Conservation (phyloP, 2,329 filamentous ascomycete genomes). For the Dendrostoma leiphaemia region DNA sequence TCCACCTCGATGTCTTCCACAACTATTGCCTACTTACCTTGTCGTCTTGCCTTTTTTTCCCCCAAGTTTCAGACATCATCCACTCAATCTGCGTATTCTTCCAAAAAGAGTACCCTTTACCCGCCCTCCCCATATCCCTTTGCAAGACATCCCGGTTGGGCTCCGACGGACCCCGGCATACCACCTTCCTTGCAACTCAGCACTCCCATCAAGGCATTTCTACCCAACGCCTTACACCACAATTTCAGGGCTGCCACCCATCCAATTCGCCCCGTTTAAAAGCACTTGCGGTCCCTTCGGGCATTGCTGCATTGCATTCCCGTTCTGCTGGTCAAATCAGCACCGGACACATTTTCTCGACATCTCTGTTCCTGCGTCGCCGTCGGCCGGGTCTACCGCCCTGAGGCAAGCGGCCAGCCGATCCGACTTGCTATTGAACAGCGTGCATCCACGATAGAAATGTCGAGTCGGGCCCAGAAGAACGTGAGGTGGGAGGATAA, state of each 20-base stretch:
- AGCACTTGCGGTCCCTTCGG: constrained; percentile 25
- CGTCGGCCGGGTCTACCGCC: constrained; percentile 3
- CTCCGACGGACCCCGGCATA: constrained; percentile 17
- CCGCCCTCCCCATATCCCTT: constrained; percentile 3
- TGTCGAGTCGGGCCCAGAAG: constrained; percentile 20
- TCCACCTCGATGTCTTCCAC: too few relatives aligned
- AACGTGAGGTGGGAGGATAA: constrained; percentile 31
- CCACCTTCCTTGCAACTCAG: constrained; percentile 18
- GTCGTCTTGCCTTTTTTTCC: constrained; percentile 17
- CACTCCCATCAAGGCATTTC: constrained; percentile 14
- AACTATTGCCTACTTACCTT: too few relatives aligned
- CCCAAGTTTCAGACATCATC: constrained; percentile 9
- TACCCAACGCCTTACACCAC: constrained; percentile 24
- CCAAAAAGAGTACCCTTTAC: neutral
- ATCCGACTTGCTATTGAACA: neutral
- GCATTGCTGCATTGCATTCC: constrained; percentile 29
- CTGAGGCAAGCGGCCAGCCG: constrained; percentile 6
- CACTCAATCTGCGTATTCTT: neutral
- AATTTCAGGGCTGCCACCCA: constrained; percentile 22
- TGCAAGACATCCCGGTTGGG: constrained; percentile 16
- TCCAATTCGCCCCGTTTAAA: constrained; percentile 23
- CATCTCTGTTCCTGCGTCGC: constrained; percentile 16
- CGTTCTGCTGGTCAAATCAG: constrained; percentile 29
- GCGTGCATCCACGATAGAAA: neutral
- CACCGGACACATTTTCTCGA: constrained; percentile 29